A percentile compares a stretch with the other conserved stretches of the same genome.
phyloP scores from a whole-genome alignment of 2,329 filamentous ascomycete genomes.

The Lasiodiplodia sp. region DNA sequence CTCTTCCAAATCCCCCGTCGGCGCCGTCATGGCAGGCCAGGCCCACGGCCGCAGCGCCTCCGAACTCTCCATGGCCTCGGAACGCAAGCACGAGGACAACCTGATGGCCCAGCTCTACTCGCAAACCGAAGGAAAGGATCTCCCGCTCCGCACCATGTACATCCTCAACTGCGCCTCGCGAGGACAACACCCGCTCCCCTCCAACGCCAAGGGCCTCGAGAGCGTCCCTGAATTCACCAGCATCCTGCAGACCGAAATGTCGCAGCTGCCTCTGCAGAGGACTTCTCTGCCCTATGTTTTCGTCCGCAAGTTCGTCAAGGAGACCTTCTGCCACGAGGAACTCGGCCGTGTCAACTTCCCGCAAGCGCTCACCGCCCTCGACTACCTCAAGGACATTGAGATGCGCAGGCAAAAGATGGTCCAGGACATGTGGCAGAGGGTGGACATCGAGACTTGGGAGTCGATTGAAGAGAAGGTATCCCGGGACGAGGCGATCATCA shows the following conservation, averaged over 20 bases:
- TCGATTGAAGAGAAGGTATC: constrained; percentile 55
- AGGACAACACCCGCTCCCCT: constrained; percentile 46
- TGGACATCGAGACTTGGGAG: constrained; percentile 32
- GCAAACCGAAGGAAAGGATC: constrained; percentile 68
- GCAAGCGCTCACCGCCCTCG: constrained; percentile 69
- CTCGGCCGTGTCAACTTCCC: constrained; percentile 69
- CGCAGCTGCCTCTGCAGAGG: constrained; percentile 66
- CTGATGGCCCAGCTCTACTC: constrained; percentile 62
- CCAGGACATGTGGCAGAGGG: constrained; percentile 52
- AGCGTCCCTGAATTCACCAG: constrained; percentile 58
- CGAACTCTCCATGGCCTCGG: constrained; percentile 43
- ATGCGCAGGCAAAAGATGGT: constrained; percentile 59
- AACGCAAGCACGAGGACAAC: constrained; percentile 26
- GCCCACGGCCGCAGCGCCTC: constrained; percentile 41
- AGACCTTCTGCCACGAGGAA: constrained; percentile 42
- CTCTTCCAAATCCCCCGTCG: constrained; percentile 21
- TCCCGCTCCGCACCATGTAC: constrained; percentile 73
- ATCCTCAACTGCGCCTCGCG: constrained; percentile 67
- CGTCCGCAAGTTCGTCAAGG: constrained; percentile 66
- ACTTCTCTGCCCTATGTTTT: constrained; percentile 68
- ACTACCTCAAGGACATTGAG: constrained; percentile 71
- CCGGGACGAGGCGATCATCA: constrained; percentile 56
- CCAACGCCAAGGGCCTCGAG: constrained; percentile 45
- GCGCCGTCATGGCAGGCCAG: constrained; percentile 22
- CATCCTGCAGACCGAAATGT: constrained; percentile 63